Evolutionary conservation across 768 basidiomycete genomes (phyloP), one percentile per base, ranked within the genome.

Genomic region (Tephrocybe sp.): DNA sequence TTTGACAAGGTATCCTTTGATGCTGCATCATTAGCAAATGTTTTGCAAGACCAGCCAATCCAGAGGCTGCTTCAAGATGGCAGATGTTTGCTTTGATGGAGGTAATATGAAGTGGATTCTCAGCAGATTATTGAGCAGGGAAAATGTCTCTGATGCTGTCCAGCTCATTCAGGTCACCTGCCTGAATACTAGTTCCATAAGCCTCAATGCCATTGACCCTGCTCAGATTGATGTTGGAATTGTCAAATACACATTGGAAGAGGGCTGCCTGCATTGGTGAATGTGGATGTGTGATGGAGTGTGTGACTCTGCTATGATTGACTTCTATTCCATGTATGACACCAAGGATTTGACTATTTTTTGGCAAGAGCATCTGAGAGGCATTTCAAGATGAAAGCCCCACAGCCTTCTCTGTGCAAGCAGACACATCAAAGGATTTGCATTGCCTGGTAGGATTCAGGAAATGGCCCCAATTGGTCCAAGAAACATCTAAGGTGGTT

Each of bases 201-300:
- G 86, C 85, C 60, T 91, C 89, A 18, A 86, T 74, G 19, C 87
- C 77, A 52, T 75, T 80, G 44, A 91, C 67, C 2, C 76, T 70
- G 30, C 56, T 57, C 0, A 80, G 66, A 32, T 67, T 61, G 9
- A 86, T 59, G 4, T 74, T 72, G 15, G 82, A 67, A 34, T 65
- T 67, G 12, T 66, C 57, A 12, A 87, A 63, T 18, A 86, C 63
- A 3, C 65, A 70, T 31, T 61, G 60, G 54, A 88, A 77, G n/a
- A 91, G 77, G 11, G 63, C 56, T 6, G 71, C 66, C 56, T 89
- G 88, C 1, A 86, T 81, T 2, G 78, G 75, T 0, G 68, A 64
- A 59, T 91, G 87, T 1, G 88, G 87, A 51, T 83, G 82, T 1
- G 87, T 90, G 59, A 91, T 87, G 1, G 87, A 88, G 28, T 73